These are phyloP conservation scores for Xylaria sp. DNA, from an alignment of 2,329 filamentous ascomycete genomes.

Conservation along the genomic window DNA sequence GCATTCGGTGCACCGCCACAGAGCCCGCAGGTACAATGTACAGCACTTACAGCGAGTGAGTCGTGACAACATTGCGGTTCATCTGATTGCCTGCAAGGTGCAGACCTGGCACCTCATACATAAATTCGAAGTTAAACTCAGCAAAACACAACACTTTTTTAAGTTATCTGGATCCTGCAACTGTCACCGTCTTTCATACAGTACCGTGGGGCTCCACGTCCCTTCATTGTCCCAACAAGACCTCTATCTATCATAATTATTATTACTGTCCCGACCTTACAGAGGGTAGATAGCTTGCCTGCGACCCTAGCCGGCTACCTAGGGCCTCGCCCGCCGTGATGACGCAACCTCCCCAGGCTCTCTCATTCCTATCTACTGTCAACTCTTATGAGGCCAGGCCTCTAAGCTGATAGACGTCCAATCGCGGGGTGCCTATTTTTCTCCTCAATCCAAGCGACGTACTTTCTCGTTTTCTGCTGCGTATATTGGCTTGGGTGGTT, in stretches of 20 bases:
- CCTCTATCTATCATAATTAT: background rate
- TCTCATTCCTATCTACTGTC: constrained; percentile 10
- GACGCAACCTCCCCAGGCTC: constrained; percentile 34
- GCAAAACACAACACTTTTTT: background rate
- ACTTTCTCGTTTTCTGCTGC: background rate
- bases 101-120: background rate
- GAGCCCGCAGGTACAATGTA: constrained; percentile 6
- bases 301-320: background rate
- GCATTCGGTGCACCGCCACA: constrained; percentile 19
- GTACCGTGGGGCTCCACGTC: background rate
- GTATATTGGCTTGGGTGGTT: background rate
- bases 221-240: background rate
- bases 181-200: background rate
- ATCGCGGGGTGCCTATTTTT: background rate
- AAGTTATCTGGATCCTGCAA: background rate
- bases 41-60: background rate
- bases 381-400: background rate
- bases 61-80: background rate
- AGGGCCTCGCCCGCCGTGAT: constrained; percentile 28
- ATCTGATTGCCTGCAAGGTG: constrained; percentile 1
- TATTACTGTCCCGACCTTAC: background rate
- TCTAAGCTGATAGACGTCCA: constrained; percentile 4
- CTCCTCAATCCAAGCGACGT: constrained; percentile 7
- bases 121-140: background rate
- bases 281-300: background rate